These are phyloP conservation scores for Triangularia setosa DNA, from an alignment of 2,329 filamentous ascomycete genomes.

Conservation along the genomic window DNA sequence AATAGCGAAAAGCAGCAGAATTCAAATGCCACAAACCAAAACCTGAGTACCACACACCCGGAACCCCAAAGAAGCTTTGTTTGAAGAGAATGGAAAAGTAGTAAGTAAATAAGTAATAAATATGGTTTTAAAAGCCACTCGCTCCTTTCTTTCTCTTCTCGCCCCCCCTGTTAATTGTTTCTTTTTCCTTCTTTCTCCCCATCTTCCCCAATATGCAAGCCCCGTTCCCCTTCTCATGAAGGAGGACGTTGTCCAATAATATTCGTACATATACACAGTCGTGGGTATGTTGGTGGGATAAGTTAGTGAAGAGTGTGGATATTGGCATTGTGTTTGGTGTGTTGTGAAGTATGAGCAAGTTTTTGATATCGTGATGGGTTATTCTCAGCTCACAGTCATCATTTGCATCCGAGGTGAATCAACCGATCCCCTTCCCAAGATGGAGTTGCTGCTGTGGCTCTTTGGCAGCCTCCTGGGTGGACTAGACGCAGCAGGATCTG, in stretches of 20 bases:
- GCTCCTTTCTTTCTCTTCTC: background rate
- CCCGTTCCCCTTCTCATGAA: background rate
- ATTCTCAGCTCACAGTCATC: slow-evolving; percentile 64
- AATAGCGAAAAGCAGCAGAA: background rate
- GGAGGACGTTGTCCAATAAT: slow-evolving; percentile 5
- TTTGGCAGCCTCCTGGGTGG: slow-evolving; percentile 49
- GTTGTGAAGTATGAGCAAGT: background rate
- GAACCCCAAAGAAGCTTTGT: background rate
- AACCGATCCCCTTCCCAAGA: slow-evolving; percentile 46
- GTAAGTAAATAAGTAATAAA: slow-evolving; percentile 2
- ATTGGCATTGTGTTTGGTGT: background rate
- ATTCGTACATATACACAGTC: slow-evolving; percentile 26
- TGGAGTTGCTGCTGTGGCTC: slow-evolving; percentile 52
- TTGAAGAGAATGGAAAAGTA: slow-evolving; percentile 1
- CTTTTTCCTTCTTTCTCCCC: background rate
- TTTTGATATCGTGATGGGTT: too few species aligned
- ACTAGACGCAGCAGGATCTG: slow-evolving; percentile 52
- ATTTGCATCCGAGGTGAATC: slow-evolving; percentile 58
- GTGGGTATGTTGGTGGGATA: slow-evolving; percentile 13
- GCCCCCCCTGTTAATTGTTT: background rate
- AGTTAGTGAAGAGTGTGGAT: background rate
- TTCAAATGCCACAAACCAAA: background rate
- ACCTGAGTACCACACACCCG: background rate
- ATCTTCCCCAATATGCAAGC: background rate
- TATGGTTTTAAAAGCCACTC: slow-evolving; percentile 2